Percentiles rank a stretch among this genome's conserved stretches.
Evolutionary conservation across 148 eudicot species (phyloP).

Genomic region (Spergularia marina): DNA sequence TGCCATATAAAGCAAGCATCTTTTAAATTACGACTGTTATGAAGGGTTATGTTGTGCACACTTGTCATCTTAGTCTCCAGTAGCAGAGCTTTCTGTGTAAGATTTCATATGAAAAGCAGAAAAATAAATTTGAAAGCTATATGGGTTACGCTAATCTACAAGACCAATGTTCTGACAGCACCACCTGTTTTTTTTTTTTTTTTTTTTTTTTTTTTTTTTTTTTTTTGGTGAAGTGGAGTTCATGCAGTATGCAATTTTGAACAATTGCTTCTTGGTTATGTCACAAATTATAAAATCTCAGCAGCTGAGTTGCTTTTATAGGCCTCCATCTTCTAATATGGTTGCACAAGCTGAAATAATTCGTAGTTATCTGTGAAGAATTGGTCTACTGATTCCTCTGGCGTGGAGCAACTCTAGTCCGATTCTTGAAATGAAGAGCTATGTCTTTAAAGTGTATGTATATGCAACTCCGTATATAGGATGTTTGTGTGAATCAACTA

Average conservation of each 20-base stretch:
- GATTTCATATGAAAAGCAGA: background rate
- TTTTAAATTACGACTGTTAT: background rate
- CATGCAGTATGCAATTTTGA: no score
- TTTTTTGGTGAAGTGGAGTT: no score
- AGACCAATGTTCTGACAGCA: background rate
- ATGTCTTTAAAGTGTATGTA: background rate
- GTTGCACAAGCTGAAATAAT: no score
- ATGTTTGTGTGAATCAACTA: background rate
- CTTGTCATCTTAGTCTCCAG: background rate
- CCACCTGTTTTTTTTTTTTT: no score
- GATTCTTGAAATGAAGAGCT: no score
- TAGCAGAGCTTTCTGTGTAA: background rate
- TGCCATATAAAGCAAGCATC: background rate
- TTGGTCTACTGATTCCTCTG: background rate
- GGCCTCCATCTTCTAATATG: no score
- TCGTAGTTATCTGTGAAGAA: background rate
- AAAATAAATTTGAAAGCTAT: background rate
- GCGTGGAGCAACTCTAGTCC: no score
- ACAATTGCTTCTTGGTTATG: background rate
- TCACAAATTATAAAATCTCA: background rate
- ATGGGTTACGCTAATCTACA: background rate
- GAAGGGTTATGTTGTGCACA: background rate
- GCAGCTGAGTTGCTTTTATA: no score
- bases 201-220: no score
- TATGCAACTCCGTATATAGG: no score